A percentile compares a stretch with the other conserved stretches of the same genome.
These are phyloP conservation scores for Calophaca sinica DNA, from an alignment of 306 rosid species.

Conservation along the genomic window DNA sequence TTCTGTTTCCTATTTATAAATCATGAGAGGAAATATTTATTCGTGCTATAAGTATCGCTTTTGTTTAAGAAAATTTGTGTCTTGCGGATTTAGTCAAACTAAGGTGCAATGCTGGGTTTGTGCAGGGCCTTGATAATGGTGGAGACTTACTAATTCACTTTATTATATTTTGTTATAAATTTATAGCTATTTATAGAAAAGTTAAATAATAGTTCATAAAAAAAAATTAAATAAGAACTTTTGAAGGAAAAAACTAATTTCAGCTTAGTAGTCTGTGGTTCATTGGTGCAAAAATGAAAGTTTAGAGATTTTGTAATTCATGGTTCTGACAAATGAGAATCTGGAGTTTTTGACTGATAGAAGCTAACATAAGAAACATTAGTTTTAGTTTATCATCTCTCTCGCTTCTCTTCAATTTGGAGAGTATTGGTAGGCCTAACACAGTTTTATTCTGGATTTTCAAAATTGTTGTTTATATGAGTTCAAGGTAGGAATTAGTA, in stretches of 20 bases:
- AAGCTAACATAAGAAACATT: background rate
- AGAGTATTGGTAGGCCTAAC: background rate
- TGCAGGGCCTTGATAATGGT: too few species aligned
- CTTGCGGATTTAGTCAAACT: background rate
- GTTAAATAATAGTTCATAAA: too few species aligned
- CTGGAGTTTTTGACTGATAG: background rate
- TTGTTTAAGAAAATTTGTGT: background rate
- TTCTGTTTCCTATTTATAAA: slow-evolving; percentile 38
- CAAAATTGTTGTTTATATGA: background rate
- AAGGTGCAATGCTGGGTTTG: too few species aligned
- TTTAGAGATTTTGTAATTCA: background rate
- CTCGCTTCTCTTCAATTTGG: background rate
- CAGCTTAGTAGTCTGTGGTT: background rate
- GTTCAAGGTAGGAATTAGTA: background rate
- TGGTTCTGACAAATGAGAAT: background rate
- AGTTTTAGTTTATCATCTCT: too few species aligned
- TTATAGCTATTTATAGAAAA: too few species aligned
- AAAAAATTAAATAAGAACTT: too few species aligned
- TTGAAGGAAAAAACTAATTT: too few species aligned
- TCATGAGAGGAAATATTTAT: background rate
- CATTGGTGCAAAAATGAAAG: background rate
- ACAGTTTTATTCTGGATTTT: background rate
- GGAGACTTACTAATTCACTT: too few species aligned
- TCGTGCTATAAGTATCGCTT: background rate
- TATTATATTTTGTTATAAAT: too few species aligned